These are phyloP conservation scores for Termitomyces sp. DNA, from an alignment of 768 basidiomycete genomes.

Conservation along the genomic window DNA sequence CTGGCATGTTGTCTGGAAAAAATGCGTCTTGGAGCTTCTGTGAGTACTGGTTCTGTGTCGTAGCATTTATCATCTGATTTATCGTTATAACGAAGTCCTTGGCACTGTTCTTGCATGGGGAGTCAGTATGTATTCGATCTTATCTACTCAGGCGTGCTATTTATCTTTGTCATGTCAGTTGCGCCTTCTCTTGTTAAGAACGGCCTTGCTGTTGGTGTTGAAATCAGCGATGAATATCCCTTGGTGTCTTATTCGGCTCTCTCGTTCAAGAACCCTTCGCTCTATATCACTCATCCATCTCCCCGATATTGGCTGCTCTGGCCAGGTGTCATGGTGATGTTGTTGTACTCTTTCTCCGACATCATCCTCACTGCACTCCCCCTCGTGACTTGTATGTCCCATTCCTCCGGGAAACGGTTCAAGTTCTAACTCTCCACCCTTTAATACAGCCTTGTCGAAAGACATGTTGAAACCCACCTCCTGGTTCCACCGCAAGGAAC, in stretches of 20 bases:
- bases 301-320: constrained; percentile 60
- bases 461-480: constrained; percentile 19
- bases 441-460: constrained; percentile 14
- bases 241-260: constrained; percentile 39
- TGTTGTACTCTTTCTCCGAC: constrained; percentile 54
- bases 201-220: constrained; percentile 42
- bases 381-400: constrained; percentile 22
- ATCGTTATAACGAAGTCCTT: constrained; percentile 26
- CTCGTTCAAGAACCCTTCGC: constrained; percentile 38
- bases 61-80: neutral
- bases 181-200: constrained; percentile 48
- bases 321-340: constrained; percentile 60
- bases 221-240: constrained; percentile 32
- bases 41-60: constrained; percentile 13
- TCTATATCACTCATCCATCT: constrained; percentile 39
- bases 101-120: constrained; percentile 57
- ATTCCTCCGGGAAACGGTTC: neutral
- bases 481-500: constrained; percentile 26
- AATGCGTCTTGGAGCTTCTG: constrained; percentile 56
- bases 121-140: constrained; percentile 33
- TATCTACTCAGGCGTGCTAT: neutral
- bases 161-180: constrained; percentile 23
- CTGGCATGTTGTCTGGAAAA: constrained; percentile 52
- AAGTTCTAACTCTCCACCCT: neutral
- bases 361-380: constrained; percentile 37